A percentile compares a stretch with the other conserved stretches of the same genome.
Conservation (phyloP, 2,329 filamentous ascomycete genomes). For the Botrytis deweyae region DNA sequence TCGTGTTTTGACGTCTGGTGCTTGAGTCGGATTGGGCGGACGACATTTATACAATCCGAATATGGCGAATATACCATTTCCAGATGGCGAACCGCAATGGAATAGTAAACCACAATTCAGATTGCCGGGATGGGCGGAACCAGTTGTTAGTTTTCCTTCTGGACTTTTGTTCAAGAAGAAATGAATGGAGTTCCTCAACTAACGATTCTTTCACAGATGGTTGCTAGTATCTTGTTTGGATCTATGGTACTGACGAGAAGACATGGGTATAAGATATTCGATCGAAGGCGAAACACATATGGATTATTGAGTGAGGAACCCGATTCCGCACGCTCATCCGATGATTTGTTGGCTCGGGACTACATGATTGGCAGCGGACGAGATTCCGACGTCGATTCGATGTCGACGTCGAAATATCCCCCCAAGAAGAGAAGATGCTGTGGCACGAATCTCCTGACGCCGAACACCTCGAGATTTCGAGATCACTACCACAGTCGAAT, state of each 20-base stretch:
- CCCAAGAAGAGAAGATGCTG: slow-evolving; percentile 53
- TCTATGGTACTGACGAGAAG: slow-evolving; percentile 38
- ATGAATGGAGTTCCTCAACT: not conserved
- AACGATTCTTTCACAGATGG: slow-evolving; percentile 32
- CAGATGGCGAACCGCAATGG: slow-evolving; percentile 35
- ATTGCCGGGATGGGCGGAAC: slow-evolving; percentile 40
- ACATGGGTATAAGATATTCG: slow-evolving; percentile 33
- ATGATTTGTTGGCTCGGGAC: slow-evolving; percentile 35
- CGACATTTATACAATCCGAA: not conserved
- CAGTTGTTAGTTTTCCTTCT: slow-evolving; percentile 33
- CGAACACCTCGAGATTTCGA: slow-evolving; percentile 61
- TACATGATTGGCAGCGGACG: slow-evolving; percentile 33
- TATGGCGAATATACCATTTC: slow-evolving; percentile 14
- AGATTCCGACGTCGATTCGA: slow-evolving; percentile 29
- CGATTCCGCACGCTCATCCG: slow-evolving; percentile 36
- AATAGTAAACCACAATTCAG: slow-evolving; percentile 38
- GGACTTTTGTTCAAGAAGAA: not conserved
- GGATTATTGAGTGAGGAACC: slow-evolving; percentile 33
- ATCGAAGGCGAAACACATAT: slow-evolving; percentile 23
- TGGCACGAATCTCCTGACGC: slow-evolving; percentile 51
- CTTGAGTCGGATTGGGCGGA: not conserved
- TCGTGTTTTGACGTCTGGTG: not conserved
- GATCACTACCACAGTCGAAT: slow-evolving; percentile 60
- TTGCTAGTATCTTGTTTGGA: slow-evolving; percentile 38
- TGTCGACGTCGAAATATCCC: slow-evolving; percentile 39